These are phyloP conservation scores for Primulina eburnea DNA, from an alignment of 257 asterid genomes.

Conservation along the genomic window DNA sequence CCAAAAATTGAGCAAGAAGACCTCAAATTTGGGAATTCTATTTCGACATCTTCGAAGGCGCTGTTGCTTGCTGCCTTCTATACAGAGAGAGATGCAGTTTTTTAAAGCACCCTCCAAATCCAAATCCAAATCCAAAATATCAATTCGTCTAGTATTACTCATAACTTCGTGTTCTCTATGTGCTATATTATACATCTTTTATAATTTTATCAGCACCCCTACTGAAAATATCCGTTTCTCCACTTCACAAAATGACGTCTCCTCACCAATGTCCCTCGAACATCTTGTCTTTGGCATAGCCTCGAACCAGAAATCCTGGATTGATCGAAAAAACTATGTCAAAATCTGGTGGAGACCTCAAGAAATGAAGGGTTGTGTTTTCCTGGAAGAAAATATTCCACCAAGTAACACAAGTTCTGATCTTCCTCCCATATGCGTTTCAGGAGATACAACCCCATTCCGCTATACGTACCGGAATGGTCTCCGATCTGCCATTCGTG, in stretches of 20 bases:
- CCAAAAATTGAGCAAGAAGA: background rate
- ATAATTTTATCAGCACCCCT: conserved; percentile 32
- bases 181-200: conserved; percentile 27
- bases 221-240: conserved; percentile 26
- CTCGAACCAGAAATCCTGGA: conserved; percentile 57
- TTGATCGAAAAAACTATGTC: conserved; percentile 45
- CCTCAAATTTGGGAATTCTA: background rate
- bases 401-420: conserved; percentile 25
- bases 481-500: conserved; percentile 69
- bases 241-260: conserved; percentile 21
- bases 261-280: conserved; percentile 50
- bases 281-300: conserved; percentile 78
- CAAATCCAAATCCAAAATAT: conserved; percentile 21
- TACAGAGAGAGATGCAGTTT: conserved; percentile 36
- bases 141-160: conserved; percentile 30
- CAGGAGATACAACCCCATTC: conserved; percentile 59
- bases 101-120: conserved; percentile 21
- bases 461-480: conserved; percentile 60
- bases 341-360: conserved; percentile 75
- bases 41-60: background rate
- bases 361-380: conserved; percentile 69
- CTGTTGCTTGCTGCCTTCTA: background rate
- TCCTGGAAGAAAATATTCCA: conserved; percentile 44
- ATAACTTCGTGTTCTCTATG: conserved; percentile 30
- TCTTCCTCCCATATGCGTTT: conserved; percentile 61